Percentiles rank a stretch among this genome's conserved stretches.
phyloP scores from a whole-genome alignment of 106 monocot species.

The Dioscorea alata region DNA sequence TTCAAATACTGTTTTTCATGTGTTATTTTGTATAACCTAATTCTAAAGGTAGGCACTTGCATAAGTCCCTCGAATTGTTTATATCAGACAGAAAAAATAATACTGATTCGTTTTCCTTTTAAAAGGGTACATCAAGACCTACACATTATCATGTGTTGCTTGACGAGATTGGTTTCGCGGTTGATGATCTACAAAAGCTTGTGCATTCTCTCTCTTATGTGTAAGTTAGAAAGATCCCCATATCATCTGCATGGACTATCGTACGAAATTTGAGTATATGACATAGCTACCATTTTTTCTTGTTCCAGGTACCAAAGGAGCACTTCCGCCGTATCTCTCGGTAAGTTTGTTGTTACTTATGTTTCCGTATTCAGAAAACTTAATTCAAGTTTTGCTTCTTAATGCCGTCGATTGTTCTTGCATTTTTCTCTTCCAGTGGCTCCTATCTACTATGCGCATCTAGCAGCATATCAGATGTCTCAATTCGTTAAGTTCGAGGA shows the following conservation, averaged over 20 bases:
- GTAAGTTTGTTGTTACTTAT: slow-evolving; percentile 25
- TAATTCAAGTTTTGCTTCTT: not conserved
- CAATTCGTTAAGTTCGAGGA: slow-evolving; percentile 69
- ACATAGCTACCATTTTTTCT: not conserved
- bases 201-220: slow-evolving; percentile 79
- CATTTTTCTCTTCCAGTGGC: slow-evolving; percentile 46
- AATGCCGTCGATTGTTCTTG: not conserved
- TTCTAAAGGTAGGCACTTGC: too few species aligned
- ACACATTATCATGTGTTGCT: slow-evolving; percentile 77
- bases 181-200: slow-evolving; percentile 63
- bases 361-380: not conserved
- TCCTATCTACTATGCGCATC: slow-evolving; percentile 72
- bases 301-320: slow-evolving; percentile 63
- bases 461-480: slow-evolving; percentile 66
- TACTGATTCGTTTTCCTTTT: not conserved
- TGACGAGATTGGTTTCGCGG: slow-evolving; percentile 71
- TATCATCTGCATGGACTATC: not conserved
- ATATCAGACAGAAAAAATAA: not conserved
- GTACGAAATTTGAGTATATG: not conserved
- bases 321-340: slow-evolving; percentile 59
- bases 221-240: slow-evolving; percentile 30
- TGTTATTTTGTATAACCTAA: too few species aligned
- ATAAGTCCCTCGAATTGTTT: not conserved
- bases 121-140: slow-evolving; percentile 69
- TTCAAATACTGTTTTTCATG: too few species aligned